phyloP scores from a whole-genome alignment of 2,329 filamentous ascomycete genomes.

The Penicillium sp. region DNA sequence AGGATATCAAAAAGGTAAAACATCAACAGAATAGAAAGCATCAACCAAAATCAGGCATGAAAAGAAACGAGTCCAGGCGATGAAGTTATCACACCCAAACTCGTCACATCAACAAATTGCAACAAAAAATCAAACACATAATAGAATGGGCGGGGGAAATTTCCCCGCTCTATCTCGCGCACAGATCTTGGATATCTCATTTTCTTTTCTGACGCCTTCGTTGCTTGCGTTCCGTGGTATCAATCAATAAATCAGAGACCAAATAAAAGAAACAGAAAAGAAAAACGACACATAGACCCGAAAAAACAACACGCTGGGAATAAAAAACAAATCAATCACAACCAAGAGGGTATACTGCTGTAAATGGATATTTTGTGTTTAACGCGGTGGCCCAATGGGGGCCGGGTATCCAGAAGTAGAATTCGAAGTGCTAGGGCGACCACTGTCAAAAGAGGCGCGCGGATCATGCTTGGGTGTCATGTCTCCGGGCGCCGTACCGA shows the following conservation, averaged over 20 bases:
- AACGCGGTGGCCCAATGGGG: slow-evolving; percentile 88
- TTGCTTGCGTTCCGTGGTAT: slow-evolving; percentile 34
- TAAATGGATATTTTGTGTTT: slow-evolving; percentile 55
- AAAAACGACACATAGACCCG: slow-evolving; percentile 14
- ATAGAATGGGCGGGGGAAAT: slow-evolving; percentile 1
- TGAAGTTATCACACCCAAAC: neutral
- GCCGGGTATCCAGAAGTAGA: slow-evolving; percentile 97
- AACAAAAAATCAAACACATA: slow-evolving; percentile 9
- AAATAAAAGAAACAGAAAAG: slow-evolving; percentile 12
- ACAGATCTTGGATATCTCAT: slow-evolving; percentile 31
- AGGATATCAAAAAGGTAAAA: slow-evolving; percentile 26
- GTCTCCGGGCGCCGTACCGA: slow-evolving; percentile 69
- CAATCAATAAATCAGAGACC: slow-evolving; percentile 21
- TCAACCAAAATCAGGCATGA: slow-evolving; percentile 10
- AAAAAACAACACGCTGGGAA: slow-evolving; percentile 35
- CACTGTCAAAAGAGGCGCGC: slow-evolving; percentile 85
- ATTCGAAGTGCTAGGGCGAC: slow-evolving; percentile 90
- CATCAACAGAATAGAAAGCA: slow-evolving; percentile 13
- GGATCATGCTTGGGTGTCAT: slow-evolving; percentile 79
- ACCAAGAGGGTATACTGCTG: slow-evolving; percentile 48
- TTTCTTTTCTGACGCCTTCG: slow-evolving; percentile 31
- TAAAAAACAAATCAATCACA: slow-evolving; percentile 35
- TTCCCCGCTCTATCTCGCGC: slow-evolving; percentile 21
- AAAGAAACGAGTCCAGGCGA: slow-evolving; percentile 3
- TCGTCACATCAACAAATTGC: neutral